Evolutionary conservation across 306 rosid genomes (phyloP).

Genomic region (Myrica gale): DNA sequence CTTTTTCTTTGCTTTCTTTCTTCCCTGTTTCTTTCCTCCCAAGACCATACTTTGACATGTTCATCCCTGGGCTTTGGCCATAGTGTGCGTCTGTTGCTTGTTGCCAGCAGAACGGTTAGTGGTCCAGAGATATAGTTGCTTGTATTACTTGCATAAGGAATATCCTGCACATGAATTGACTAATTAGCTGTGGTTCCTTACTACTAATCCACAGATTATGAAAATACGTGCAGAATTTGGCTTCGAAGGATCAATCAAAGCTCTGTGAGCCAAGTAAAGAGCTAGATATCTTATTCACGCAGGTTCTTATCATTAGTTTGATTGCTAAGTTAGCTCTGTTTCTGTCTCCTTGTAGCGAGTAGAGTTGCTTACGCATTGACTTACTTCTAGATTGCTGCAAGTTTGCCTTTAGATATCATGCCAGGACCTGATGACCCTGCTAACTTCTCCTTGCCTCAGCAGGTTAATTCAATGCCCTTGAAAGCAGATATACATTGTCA

Average conservation of each 20-base stretch:
- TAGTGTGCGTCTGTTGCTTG: neutral
- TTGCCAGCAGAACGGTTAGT: neutral
- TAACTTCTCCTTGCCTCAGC: slow-evolving; percentile 85
- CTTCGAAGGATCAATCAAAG: slow-evolving; percentile 72
- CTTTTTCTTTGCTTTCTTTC: neutral
- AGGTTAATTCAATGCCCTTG: slow-evolving; percentile 53
- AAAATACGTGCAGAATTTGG: slow-evolving; percentile 54
- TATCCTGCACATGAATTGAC: neutral
- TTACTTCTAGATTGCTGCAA: slow-evolving; percentile 64
- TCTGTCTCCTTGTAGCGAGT: slow-evolving; percentile 16
- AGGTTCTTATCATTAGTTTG: slow-evolving; percentile 51
- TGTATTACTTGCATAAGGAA: neutral
- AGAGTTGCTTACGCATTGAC: slow-evolving; percentile 30
- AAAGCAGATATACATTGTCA: slow-evolving; percentile 2
- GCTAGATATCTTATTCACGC: slow-evolving; percentile 81
- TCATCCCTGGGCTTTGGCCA: neutral
- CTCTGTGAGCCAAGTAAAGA: slow-evolving; percentile 77
- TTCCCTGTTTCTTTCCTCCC: neutral
- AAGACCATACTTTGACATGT: neutral
- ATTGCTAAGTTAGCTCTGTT: slow-evolving; percentile 6
- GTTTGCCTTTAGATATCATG: slow-evolving; percentile 90
- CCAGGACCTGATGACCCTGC: slow-evolving; percentile 92
- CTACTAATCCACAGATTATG: slow-evolving; percentile 1
- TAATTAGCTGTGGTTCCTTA: neutral
- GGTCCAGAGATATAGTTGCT: neutral